Base-by-base conservation (phyloP, 108 stramenopile species). In the Bacterosira constricta region DNA sequence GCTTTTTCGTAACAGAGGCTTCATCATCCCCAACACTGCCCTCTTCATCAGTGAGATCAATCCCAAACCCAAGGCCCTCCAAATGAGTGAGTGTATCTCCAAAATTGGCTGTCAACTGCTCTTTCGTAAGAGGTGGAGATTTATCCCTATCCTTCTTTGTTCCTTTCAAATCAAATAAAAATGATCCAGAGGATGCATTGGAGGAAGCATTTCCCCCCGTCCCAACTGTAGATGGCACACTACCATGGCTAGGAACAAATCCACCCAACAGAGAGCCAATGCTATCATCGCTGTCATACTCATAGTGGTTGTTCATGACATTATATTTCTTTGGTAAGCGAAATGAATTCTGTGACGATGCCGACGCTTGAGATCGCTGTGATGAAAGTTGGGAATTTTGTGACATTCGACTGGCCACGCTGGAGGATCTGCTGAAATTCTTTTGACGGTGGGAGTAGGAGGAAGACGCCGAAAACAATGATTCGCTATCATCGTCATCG, bases 201-300 rank as follows among this genome's bases (percentile, higher is more conserved):
- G 46, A 18, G 1, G 46, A n/a, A 47, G 6, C 46, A 23, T 47
- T 23, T 23, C 23, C 46, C 10, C 46, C 1, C n/a, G 0, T 23
- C 46, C 17, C n/a, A 5, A 18, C 23, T n/a, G n/a, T n/a, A n/a
- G n/a, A n/a, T n/a, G n/a, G 15, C 13, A 58, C 32, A 36, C 30
- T 32, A 37, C 35, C 57, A 15, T 21, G 13, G 2, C 34, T 34
- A 2, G 35, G 27, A 26, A 44, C 61, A 11, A 62, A 62, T 10
- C 57, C 69, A 34, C 36, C 69, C 45, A 59, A 27, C 38, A 68
- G 39, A 25, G 69, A 69, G 23, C 42, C 31, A 4, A 69, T 59
- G 31, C 69, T 69, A 47, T 59, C 69, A 59, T 69, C 69, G 21
- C 55, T 56, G 10, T 59, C 57, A 49, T 59, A 39, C 18, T 53